phyloP scores from a whole-genome alignment of 805 yeast genomes.

The Monosporozyma solicola region DNA sequence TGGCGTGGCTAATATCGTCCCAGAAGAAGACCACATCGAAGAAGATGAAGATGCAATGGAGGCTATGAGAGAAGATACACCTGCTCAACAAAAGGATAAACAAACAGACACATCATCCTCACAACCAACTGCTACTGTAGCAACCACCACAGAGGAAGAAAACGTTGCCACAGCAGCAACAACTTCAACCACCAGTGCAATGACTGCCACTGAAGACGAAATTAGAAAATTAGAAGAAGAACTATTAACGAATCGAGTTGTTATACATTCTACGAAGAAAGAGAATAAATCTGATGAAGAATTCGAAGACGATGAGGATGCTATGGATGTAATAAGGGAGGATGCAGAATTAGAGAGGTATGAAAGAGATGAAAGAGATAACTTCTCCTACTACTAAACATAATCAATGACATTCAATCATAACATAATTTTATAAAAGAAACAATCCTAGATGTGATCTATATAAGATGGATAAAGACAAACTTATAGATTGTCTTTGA shows the following conservation, averaged over 20 bases:
- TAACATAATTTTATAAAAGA: no score
- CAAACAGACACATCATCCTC: neutral
- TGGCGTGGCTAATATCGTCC: neutral
- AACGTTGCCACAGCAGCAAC: neutral
- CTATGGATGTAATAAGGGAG: neutral
- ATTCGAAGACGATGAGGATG: neutral
- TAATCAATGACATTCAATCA: neutral
- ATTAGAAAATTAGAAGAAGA: neutral
- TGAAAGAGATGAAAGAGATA: no score
- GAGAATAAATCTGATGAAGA: neutral
- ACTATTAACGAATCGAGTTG: neutral
- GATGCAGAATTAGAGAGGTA: neutral
- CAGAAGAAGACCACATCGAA: neutral
- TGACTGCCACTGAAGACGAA: neutral
- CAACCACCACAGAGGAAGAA: neutral
- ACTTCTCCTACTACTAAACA: neutral
- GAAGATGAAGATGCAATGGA: neutral
- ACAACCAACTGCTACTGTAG: neutral
- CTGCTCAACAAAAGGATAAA: neutral
- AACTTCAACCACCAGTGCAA: neutral
- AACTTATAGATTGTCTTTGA: no score
- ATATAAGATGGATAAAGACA: no score
- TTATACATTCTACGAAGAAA: neutral
- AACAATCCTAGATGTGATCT: no score
- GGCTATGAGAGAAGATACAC: neutral